phyloP scores from a whole-genome alignment of 2,329 filamentous ascomycete species.

The Nemania sp. region DNA sequence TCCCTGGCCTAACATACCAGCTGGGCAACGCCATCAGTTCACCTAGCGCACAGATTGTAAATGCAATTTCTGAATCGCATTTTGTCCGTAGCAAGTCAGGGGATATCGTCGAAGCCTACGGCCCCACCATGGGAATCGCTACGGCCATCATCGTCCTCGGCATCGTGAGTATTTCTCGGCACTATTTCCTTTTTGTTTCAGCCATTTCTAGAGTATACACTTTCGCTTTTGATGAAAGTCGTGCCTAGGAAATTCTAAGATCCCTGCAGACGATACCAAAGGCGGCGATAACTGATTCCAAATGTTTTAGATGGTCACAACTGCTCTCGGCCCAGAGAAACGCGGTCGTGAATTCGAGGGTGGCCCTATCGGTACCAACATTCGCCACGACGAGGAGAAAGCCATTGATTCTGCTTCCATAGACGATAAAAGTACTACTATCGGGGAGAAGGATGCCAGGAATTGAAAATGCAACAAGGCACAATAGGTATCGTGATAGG shows the following conservation, averaged over 20 bases:
- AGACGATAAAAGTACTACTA: constrained; percentile 34
- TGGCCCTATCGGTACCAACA: constrained; percentile 60
- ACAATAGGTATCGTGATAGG: not conserved
- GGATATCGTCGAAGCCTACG: constrained; percentile 74
- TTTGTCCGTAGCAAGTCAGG: constrained; percentile 67
- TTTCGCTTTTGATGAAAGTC: no score
- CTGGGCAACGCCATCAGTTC: constrained; percentile 80
- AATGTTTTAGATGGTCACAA: constrained; percentile 72
- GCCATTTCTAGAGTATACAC: no score
- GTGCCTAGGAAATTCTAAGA: no score
- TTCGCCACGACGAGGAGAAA: constrained; percentile 48
- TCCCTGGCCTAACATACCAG: constrained; percentile 79
- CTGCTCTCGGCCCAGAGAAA: constrained; percentile 79
- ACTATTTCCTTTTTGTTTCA: no score
- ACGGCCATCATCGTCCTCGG: constrained; percentile 81
- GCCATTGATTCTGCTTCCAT: constrained; percentile 46
- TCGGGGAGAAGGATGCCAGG: constrained; percentile 33
- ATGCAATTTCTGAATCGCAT: constrained; percentile 75
- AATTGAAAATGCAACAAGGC: not conserved
- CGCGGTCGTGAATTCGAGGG: constrained; percentile 77
- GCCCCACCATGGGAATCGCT: constrained; percentile 79
- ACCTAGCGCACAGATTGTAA: constrained; percentile 81
- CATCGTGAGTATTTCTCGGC: no score
- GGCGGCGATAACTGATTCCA: no score
- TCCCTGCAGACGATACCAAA: no score